Conservation (phyloP, 2,329 filamentous ascomycete genomes). For the Hypoxylon sp. region DNA sequence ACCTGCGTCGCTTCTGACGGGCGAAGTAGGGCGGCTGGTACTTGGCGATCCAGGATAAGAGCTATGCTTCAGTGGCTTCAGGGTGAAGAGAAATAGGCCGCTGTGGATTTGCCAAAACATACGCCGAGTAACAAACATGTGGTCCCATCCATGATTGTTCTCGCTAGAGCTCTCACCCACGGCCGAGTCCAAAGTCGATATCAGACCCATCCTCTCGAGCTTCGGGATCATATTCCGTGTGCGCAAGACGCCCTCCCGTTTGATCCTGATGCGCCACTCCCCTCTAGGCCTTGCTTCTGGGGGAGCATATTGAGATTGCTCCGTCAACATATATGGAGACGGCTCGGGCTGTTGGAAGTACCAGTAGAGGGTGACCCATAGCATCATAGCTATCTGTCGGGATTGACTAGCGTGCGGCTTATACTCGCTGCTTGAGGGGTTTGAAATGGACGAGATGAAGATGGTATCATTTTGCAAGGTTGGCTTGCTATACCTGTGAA, state of each 20-base stretch:
- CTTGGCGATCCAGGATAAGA: conserved; percentile 66
- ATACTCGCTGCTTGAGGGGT: conserved; percentile 84
- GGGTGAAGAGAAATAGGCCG: conserved; percentile 87
- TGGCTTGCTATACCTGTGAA: conserved; percentile 79
- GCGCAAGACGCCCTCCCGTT: conserved; percentile 88
- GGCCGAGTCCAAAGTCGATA: conserved; percentile 80
- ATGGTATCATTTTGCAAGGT: conserved; percentile 85
- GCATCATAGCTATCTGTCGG: conserved; percentile 94
- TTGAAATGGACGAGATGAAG: conserved; percentile 93
- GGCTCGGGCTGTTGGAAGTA: conserved; percentile 94
- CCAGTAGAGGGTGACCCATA: conserved; percentile 96
- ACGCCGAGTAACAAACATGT: conserved; percentile 85
- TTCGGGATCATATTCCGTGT: conserved; percentile 88
- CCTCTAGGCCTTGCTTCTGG: conserved; percentile 80
- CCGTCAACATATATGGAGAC: conserved; percentile 72
- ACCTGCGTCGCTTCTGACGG: conserved; percentile 56
- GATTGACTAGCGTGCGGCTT: conserved; percentile 85
- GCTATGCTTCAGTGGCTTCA: conserved; percentile 69
- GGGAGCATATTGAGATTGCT: conserved; percentile 76
- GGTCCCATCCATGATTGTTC: conserved; percentile 76
- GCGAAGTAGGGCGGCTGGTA: conserved; percentile 69
- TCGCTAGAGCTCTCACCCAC: conserved; percentile 77
- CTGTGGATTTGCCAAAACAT: conserved; percentile 95
- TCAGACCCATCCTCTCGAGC: conserved; percentile 92
- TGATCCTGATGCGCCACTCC: conserved; percentile 89